These are phyloP conservation scores for Sphaerostilbella broomeana DNA, from an alignment of 2,329 filamentous ascomycete species.

Conservation along the genomic window DNA sequence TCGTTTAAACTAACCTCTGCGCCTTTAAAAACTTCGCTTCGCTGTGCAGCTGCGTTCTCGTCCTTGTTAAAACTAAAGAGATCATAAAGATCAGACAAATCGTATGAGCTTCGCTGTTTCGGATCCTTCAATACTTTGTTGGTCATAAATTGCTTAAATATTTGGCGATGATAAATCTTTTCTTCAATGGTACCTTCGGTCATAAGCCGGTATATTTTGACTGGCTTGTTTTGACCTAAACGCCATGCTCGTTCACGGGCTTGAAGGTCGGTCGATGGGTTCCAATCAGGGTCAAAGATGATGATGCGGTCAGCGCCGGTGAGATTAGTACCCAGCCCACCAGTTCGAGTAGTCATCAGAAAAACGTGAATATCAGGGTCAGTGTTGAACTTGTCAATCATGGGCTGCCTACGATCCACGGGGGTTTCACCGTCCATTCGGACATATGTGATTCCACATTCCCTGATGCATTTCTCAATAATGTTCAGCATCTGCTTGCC, in stretches of 20 bases:
- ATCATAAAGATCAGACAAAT: constrained; percentile 83
- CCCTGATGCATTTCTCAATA: constrained; percentile 70
- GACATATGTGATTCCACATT: constrained; percentile 66
- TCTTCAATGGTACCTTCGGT: constrained; percentile 97
- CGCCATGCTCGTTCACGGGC: constrained; percentile 94
- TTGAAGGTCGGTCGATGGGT: constrained; percentile 92
- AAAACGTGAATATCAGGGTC: constrained; percentile 77
- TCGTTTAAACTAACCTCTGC: constrained; percentile 55
- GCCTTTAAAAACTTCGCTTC: constrained; percentile 79
- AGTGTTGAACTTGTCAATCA: constrained; percentile 91
- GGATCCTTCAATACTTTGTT: constrained; percentile 95
- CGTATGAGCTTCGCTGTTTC: constrained; percentile 86
- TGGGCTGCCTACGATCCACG: constrained; percentile 77
- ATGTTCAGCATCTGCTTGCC: constrained; percentile 95
- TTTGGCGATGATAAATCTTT: constrained; percentile 97
- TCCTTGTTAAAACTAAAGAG: constrained; percentile 66
- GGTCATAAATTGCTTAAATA: constrained; percentile 96
- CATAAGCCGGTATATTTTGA: constrained; percentile 97
- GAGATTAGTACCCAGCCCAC: constrained; percentile 86
- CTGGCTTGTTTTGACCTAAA: constrained; percentile 87
- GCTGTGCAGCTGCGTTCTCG: constrained; percentile 58
- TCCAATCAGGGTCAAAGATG: constrained; percentile 98
- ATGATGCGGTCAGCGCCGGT: constrained; percentile 94
- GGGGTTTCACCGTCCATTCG: constrained; percentile 92
- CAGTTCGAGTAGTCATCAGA: constrained; percentile 89